Percentiles rank a stretch among this genome's conserved stretches.
Evolutionary conservation across 345 rosid species (phyloP).

Genomic region (Sonneratia caseolaris): DNA sequence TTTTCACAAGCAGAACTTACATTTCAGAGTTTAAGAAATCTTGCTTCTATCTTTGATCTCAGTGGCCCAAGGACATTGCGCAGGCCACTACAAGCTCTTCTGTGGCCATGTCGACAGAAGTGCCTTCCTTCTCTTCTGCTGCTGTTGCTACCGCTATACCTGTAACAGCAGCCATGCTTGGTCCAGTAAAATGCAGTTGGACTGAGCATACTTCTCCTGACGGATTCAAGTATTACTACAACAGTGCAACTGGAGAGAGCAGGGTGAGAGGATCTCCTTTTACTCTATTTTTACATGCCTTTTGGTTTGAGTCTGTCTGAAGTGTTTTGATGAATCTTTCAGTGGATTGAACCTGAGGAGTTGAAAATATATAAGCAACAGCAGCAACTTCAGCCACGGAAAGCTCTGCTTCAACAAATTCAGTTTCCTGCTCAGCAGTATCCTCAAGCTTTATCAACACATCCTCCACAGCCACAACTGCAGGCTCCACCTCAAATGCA

Average conservation of each 20-base stretch:
- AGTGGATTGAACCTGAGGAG: conserved; percentile 99
- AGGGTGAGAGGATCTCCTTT: conserved; percentile 42
- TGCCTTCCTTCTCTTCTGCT: conserved; percentile 32
- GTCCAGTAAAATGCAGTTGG: conserved; percentile 67
- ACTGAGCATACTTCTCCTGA: conserved; percentile 97
- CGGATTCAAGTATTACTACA: conserved; percentile 92
- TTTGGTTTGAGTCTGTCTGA: conserved; percentile 4
- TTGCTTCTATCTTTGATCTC: conserved; percentile 14
- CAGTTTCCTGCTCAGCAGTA: conserved; percentile 32
- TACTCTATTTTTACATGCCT: conserved; percentile 6
- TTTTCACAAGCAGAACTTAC: not conserved
- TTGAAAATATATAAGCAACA: conserved; percentile 50
- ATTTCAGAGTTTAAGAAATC: not conserved
- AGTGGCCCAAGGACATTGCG: conserved; percentile 54
- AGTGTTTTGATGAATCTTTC: conserved; percentile 11
- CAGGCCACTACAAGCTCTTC: conserved; percentile 33
- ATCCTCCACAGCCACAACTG: conserved; percentile 46
- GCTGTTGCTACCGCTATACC: conserved; percentile 21
- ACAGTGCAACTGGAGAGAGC: conserved; percentile 73
- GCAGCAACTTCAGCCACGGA: conserved; percentile 31
- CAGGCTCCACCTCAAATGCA: conserved; percentile 47
- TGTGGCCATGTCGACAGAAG: conserved; percentile 35
- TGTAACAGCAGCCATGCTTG: conserved; percentile 21
- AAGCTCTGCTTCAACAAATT: conserved; percentile 43
- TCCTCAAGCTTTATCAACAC: conserved; percentile 37